A percentile compares a stretch with the other conserved stretches of the same genome.
Evolutionary conservation across 2,329 filamentous ascomycete genomes (phyloP).

Genomic region (Fusarium sacchari): DNA sequence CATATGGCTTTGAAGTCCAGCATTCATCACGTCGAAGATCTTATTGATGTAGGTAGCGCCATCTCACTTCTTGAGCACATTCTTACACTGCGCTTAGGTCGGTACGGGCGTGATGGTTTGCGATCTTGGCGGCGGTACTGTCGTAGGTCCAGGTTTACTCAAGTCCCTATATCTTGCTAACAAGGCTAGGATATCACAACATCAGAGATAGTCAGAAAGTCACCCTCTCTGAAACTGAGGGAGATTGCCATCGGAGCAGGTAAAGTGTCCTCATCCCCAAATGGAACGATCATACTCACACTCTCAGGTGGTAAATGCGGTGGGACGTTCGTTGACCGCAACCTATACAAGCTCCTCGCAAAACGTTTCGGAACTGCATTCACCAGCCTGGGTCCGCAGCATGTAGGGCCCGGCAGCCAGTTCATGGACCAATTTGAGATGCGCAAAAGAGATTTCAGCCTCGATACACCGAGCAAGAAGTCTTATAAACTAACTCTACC

Average conservation of each 20-base stretch:
- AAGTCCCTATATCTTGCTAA: neutral
- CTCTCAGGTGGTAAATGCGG: neutral
- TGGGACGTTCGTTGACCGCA: neutral
- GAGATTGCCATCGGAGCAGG: neutral
- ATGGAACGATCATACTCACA: neutral
- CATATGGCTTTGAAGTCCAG: neutral
- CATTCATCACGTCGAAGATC: neutral
- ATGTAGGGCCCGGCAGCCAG: neutral
- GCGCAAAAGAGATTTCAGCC: neutral
- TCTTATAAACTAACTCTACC: neutral
- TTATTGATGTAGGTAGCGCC: neutral
- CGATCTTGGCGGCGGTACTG: neutral
- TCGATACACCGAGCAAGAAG: neutral
- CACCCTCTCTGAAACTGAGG: neutral
- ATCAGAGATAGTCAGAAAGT: neutral
- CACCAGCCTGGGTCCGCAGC: neutral
- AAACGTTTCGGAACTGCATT: neutral
- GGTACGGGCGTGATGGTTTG: neutral
- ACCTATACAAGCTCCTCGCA: neutral
- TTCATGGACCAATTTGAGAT: neutral
- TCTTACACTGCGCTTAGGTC: neutral
- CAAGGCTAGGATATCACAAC: neutral
- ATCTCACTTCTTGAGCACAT: neutral
- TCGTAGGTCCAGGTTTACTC: neutral
- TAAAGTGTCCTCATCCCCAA: fast-evolving